Evolutionary conservation across 75 land plant genomes (phyloP).

Genomic region (Cryptomeria japonica): DNA sequence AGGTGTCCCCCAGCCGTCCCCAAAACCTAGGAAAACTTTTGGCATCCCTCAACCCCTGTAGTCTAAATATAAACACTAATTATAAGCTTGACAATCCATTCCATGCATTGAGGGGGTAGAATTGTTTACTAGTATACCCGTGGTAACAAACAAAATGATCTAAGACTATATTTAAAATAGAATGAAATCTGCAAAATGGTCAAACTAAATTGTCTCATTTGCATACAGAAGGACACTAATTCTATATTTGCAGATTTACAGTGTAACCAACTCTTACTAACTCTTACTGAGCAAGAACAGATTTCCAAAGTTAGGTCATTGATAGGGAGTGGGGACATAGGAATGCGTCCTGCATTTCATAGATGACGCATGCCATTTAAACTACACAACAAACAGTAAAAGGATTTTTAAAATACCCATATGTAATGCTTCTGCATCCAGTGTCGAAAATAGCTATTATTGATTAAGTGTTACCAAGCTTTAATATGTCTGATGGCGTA

Average conservation of each 20-base stretch:
- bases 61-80: not conserved
- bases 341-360: not conserved
- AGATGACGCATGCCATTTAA: not conserved
- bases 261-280: not conserved
- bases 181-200: not conserved
- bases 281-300: not conserved
- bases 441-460: not conserved
- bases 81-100: not conserved
- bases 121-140: not conserved
- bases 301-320: not conserved
- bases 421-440: not conserved
- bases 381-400: not conserved
- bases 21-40: no score
- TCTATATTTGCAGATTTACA: not conserved
- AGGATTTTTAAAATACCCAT: not conserved
- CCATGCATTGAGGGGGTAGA: not conserved
- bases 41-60: no score
- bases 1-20: no score
- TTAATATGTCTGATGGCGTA: no score
- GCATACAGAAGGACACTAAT: not conserved
- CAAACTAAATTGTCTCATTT: not conserved
- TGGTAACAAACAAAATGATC: not conserved
- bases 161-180: not conserved
- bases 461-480: no score
- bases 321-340: not conserved